phyloP scores from a whole-genome alignment of 2,329 filamentous ascomycete species.

The Xylariaceae sp. region DNA sequence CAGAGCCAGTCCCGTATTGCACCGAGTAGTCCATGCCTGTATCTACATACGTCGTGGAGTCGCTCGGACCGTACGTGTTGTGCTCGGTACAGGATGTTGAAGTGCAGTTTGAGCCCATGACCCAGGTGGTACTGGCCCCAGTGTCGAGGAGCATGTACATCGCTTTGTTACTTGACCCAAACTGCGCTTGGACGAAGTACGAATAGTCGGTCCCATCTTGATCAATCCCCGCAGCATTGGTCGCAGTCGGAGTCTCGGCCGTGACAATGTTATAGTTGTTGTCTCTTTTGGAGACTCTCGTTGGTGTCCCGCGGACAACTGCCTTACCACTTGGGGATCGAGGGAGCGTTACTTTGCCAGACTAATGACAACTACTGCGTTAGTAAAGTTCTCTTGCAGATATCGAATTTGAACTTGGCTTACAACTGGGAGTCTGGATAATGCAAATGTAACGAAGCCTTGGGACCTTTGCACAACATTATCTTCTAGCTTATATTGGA shows the following conservation, averaged over 20 bases:
- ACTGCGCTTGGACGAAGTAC: conserved; percentile 56
- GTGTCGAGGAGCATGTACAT: conserved; percentile 64
- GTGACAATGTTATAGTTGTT: conserved; percentile 47
- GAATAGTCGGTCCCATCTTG: conserved; percentile 65
- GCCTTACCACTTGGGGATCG: conserved; percentile 36
- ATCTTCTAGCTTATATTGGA: conserved; percentile 10
- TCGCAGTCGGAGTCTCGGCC: conserved; percentile 41
- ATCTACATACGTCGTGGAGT: conserved; percentile 61
- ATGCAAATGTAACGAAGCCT: conserved; percentile 37
- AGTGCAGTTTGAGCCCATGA: conserved; percentile 69
- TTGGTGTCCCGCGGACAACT: too few species aligned
- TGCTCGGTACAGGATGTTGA: conserved; percentile 65
- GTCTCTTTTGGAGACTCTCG: conserved; percentile 33
- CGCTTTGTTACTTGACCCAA: conserved; percentile 52
- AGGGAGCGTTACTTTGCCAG: conserved; percentile 30
- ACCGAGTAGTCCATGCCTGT: conserved; percentile 58
- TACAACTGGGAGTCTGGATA: too few species aligned
- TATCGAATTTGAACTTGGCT: neutral
- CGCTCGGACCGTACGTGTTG: conserved; percentile 61
- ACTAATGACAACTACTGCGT: conserved; percentile 24
- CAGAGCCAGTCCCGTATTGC: conserved; percentile 72
- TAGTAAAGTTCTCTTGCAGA: conserved; percentile 10
- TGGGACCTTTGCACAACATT: conserved; percentile 9
- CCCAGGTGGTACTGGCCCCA: conserved; percentile 72
- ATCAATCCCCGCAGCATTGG: conserved; percentile 52